These are phyloP conservation scores for Nakazawaea anatomiae DNA, from an alignment of 805 yeast species.

Conservation along the genomic window DNA sequence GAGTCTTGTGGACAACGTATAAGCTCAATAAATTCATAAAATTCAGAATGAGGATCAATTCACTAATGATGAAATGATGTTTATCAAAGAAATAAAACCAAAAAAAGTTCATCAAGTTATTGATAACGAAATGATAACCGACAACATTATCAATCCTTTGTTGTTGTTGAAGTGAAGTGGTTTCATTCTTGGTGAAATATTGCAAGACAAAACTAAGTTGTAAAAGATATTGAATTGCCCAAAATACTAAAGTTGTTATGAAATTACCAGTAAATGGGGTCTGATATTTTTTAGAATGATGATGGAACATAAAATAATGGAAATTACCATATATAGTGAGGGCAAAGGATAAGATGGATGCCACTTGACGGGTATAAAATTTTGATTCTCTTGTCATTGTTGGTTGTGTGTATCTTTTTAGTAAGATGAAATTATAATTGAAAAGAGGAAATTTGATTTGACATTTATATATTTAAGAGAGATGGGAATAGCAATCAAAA, in stretches of 20 bases:
- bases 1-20: slow-evolving; percentile 57
- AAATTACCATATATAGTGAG: slow-evolving; percentile 52
- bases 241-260: slow-evolving; percentile 44
- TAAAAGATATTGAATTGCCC: slow-evolving; percentile 47
- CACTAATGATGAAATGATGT: slow-evolving; percentile 53
- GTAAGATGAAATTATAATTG: too few relatives aligned
- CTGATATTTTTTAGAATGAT: slow-evolving; percentile 35
- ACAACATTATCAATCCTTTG: slow-evolving; percentile 31
- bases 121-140: slow-evolving; percentile 57
- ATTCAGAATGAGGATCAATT: slow-evolving; percentile 52
- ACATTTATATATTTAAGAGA: too few relatives aligned
- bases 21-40: slow-evolving; percentile 51
- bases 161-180: slow-evolving; percentile 19
- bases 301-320: slow-evolving; percentile 51
- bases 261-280: slow-evolving; percentile 69
- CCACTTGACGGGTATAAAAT: slow-evolving; percentile 29
- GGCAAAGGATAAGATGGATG: slow-evolving; percentile 47
- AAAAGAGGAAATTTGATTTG: too few relatives aligned
- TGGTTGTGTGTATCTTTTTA: background rate
- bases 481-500: too few relatives aligned
- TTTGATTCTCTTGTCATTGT: slow-evolving; percentile 14
- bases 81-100: slow-evolving; percentile 63
- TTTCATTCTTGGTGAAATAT: slow-evolving; percentile 26
- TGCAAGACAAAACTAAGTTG: slow-evolving; percentile 49
- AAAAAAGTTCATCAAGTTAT: slow-evolving; percentile 51